phyloP scores from a whole-genome alignment of 2,329 filamentous ascomycete species.

The Fusarium nisikadoi region DNA sequence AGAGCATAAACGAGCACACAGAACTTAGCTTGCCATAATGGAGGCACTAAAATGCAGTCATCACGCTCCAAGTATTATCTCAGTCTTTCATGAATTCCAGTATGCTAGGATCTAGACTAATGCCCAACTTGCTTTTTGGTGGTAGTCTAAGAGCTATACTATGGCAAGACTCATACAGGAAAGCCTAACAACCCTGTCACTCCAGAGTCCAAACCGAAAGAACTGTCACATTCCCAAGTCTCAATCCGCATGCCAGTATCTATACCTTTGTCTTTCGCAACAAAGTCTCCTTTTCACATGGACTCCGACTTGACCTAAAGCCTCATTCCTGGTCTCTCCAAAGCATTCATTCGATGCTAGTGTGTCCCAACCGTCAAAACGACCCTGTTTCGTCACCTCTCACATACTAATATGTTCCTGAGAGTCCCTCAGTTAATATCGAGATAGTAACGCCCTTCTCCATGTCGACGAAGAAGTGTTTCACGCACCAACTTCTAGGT shows the following conservation, averaged over 20 bases:
- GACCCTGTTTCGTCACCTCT: neutral
- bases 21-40: too few species aligned
- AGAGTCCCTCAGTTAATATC: neutral
- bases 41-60: too few species aligned
- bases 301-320: rapidly evolving
- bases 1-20: too few species aligned
- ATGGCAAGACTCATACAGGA: neutral
- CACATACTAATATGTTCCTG: rapidly evolving
- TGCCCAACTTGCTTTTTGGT: too few species aligned
- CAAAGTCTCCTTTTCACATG: rapidly evolving
- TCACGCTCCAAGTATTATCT: too few species aligned
- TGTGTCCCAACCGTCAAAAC: rapidly evolving
- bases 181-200: rapidly evolving
- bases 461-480: neutral
- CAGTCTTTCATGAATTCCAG: too few species aligned
- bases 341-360: rapidly evolving
- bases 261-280: rapidly evolving
- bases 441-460: neutral
- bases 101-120: neutral
- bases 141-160: neutral
- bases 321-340: neutral
- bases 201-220: too few species aligned
- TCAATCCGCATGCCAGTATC: too few species aligned
- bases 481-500: neutral
- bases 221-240: rapidly evolving